phyloP scores from a whole-genome alignment of 495 filamentous ascomycete genomes.

The Oidiodendron maius region DNA sequence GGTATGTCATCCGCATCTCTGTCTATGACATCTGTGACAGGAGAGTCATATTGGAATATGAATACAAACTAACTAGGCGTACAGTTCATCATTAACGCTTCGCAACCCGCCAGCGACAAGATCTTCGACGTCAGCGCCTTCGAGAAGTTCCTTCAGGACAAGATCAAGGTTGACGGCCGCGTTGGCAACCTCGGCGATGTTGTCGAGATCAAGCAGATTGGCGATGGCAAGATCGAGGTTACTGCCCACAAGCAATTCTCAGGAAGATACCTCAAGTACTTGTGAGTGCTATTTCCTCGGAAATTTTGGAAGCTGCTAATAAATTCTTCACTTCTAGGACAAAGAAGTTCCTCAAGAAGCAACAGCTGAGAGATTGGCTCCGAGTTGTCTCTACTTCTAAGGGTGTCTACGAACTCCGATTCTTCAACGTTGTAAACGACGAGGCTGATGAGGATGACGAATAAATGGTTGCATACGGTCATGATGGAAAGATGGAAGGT shows the following conservation, averaged over 20 bases:
- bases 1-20: conserved; percentile 32
- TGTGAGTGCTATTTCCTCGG: conserved; percentile 54
- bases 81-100: conserved; percentile 98
- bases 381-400: conserved; percentile 94
- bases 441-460: conserved; percentile 96
- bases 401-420: conserved; percentile 98
- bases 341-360: conserved; percentile 99
- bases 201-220: conserved; percentile 81
- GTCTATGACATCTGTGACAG: not conserved
- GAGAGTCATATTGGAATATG: not conserved
- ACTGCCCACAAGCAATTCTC: conserved; percentile 96
- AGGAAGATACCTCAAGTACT: conserved; percentile 97
- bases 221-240: conserved; percentile 97
- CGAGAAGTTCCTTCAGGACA: conserved; percentile 99
- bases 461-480: conserved; percentile 38
- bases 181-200: conserved; percentile 95
- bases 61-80: conserved; percentile 4
- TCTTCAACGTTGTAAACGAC: conserved; percentile 99
- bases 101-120: conserved; percentile 96
- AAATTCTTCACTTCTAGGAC: conserved; percentile 51
- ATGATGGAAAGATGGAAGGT: conserved; percentile 3
- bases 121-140: conserved; percentile 99
- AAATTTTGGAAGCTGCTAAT: not conserved
- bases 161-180: conserved; percentile 98
- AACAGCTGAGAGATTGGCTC: conserved; percentile 99